phyloP scores from a whole-genome alignment of 2,329 filamentous ascomycete species.

The Phialemoniopsis sp. region DNA sequence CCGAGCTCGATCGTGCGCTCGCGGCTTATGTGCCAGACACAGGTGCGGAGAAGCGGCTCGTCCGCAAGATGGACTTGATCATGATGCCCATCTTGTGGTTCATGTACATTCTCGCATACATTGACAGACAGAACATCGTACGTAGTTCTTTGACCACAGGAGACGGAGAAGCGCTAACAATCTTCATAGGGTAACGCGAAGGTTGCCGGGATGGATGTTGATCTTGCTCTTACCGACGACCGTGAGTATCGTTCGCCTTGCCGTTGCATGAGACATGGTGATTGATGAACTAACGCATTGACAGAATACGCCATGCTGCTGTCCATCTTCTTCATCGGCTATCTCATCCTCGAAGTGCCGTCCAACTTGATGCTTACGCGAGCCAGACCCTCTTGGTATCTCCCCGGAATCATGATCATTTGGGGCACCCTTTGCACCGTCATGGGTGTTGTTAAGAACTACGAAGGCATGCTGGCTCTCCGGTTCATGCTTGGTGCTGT shows the following conservation, averaged over 20 bases:
- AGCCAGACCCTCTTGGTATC: slow-evolving; percentile 46
- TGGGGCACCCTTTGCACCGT: slow-evolving; percentile 53
- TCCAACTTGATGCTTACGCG: slow-evolving; percentile 51
- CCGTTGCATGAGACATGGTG: no score
- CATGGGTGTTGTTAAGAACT: slow-evolving; percentile 42
- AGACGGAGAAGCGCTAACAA: no score
- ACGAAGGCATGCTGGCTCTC: slow-evolving; percentile 38
- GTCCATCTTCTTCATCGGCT: slow-evolving; percentile 54
- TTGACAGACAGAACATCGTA: slow-evolving; percentile 23
- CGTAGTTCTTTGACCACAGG: no score
- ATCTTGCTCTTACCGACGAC: no score
- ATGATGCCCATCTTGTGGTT: slow-evolving; percentile 42
- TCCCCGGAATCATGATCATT: slow-evolving; percentile 48
- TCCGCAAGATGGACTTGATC: slow-evolving; percentile 39
- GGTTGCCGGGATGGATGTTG: no score
- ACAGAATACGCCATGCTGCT: slow-evolving; percentile 36
- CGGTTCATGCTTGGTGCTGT: slow-evolving; percentile 48
- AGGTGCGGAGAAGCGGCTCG: slow-evolving; percentile 26
- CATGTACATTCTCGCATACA: slow-evolving; percentile 21
- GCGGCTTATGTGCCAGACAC: slow-evolving; percentile 2
- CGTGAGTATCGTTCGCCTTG: no score
- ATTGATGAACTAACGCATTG: no score
- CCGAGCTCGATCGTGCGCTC: not conserved
- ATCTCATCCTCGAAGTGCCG: slow-evolving; percentile 51
- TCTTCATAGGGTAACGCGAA: no score